Conservation (phyloP, 2,329 filamentous ascomycete species). For the Calonectria pseudoreteaudii region DNA sequence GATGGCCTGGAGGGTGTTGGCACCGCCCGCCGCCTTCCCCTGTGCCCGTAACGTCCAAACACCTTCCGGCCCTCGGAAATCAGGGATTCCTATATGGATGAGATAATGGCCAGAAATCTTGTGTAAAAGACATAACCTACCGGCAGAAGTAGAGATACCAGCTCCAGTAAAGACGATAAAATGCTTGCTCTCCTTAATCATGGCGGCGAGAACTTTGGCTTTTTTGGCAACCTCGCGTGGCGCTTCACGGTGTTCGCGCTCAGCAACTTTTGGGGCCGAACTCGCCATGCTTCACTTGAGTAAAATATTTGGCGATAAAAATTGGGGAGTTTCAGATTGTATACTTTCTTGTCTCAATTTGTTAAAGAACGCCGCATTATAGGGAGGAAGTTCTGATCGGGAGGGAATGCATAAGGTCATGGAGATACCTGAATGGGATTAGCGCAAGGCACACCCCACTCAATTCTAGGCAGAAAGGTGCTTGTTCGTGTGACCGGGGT, state of each 20-base stretch:
- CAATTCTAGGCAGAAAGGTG: background rate
- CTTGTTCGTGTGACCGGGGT: too few species aligned
- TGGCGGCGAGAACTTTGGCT: slow-evolving; percentile 49
- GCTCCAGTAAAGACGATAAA: slow-evolving; percentile 61
- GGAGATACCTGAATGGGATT: background rate
- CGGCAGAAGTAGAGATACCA: slow-evolving; percentile 60
- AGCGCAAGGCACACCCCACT: background rate
- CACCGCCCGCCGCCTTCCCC: slow-evolving; percentile 48
- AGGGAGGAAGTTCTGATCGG: background rate
- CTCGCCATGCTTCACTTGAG: slow-evolving; percentile 24
- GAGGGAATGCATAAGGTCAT: background rate
- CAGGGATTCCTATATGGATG: slow-evolving; percentile 53
- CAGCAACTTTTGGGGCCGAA: slow-evolving; percentile 27
- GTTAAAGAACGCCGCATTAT: background rate
- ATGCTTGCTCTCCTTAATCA: slow-evolving; percentile 56
- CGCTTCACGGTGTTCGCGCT: slow-evolving; percentile 29
- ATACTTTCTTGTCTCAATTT: background rate
- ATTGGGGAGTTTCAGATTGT: background rate
- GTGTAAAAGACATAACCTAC: slow-evolving; percentile 31
- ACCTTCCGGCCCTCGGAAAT: slow-evolving; percentile 61
- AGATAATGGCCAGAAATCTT: fast-evolving
- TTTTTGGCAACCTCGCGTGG: slow-evolving; percentile 44
- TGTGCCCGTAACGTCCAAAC: slow-evolving; percentile 59
- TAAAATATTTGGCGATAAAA: fast-evolving
- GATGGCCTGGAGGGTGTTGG: slow-evolving; percentile 56